Evolutionary conservation across 1,284 basidiomycete species (phyloP).

Genomic region (Trametes hirsuta): DNA sequence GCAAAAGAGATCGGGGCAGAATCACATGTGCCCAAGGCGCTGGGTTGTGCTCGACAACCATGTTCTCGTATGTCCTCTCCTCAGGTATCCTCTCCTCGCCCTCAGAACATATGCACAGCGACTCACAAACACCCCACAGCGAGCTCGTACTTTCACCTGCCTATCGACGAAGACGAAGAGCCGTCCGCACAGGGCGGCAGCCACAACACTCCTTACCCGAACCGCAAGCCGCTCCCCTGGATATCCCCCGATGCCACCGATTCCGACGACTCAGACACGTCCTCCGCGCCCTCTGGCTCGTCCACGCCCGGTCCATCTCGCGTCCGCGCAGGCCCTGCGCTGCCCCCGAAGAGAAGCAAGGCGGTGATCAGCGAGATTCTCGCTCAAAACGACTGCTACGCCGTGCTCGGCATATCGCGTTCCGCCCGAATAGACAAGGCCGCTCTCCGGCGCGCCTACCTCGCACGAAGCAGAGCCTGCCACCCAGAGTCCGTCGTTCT

Average conservation of each 20-base stretch:
- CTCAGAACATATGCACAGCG: neutral
- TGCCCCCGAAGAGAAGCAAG: constrained; percentile 31
- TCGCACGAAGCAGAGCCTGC: constrained; percentile 73
- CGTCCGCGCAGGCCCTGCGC: constrained; percentile 15
- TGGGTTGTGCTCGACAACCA: constrained; percentile 37
- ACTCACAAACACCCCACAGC: constrained; percentile 36
- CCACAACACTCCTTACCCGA: constrained; percentile 4
- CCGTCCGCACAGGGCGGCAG: constrained; percentile 46
- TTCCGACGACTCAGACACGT: constrained; percentile 27
- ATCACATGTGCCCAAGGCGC: constrained; percentile 30
- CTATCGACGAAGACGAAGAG: constrained; percentile 55
- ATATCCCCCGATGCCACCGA: constrained; percentile 25
- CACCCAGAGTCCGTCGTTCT: constrained; percentile 76
- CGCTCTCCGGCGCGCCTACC: constrained; percentile 74
- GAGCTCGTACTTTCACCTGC: constrained; percentile 62
- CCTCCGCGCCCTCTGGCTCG: constrained; percentile 32
- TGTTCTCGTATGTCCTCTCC: constrained; percentile 61
- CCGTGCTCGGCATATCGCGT: constrained; percentile 67
- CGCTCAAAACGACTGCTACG: constrained; percentile 65
- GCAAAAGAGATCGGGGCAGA: neutral
- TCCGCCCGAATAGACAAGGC: constrained; percentile 61
- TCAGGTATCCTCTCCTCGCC: constrained; percentile 43
- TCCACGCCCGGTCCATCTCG: constrained; percentile 27
- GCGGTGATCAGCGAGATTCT: constrained; percentile 57
- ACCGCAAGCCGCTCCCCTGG: constrained; percentile 51